A percentile compares a stretch with the other conserved stretches of the same genome.
These are phyloP conservation scores for Xanthoparmelia taractica DNA, from an alignment of 495 filamentous ascomycete species.

Conservation along the genomic window DNA sequence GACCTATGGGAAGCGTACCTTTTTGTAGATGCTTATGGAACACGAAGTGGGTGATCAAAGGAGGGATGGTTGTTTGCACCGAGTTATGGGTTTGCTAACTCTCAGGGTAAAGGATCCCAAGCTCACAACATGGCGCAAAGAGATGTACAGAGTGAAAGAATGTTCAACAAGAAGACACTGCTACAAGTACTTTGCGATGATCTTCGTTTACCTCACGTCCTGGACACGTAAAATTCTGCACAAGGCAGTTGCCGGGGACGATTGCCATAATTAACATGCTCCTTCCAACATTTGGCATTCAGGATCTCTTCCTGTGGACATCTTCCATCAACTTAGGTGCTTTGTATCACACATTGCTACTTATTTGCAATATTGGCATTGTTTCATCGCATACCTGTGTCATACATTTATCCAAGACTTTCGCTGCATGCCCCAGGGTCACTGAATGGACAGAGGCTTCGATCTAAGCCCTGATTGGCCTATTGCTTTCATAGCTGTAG, in stretches of 20 bases:
- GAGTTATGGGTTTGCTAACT: background rate
- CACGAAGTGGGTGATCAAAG: background rate
- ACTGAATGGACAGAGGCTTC: slow-evolving; percentile 3
- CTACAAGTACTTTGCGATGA: background rate
- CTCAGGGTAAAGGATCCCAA: background rate
- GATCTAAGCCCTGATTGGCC: background rate
- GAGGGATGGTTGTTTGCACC: background rate
- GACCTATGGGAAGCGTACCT: background rate
- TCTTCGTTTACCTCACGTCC: slow-evolving; percentile 4
- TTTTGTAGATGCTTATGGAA: background rate
- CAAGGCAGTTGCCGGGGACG: slow-evolving; percentile 1
- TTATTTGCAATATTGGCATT: slow-evolving; percentile 2
- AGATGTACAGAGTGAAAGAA: background rate
- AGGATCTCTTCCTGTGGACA: background rate
- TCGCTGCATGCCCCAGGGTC: background rate
- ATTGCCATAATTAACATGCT: background rate
- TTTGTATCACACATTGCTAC: slow-evolving; percentile 3
- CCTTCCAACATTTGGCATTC: background rate
- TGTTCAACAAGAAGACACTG: background rate
- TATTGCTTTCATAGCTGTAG: background rate
- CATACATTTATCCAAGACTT: background rate
- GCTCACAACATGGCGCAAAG: background rate
- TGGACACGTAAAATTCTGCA: background rate
- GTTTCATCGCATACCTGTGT: background rate
- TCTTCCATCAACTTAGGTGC: background rate